Percentiles rank a stretch among this genome's conserved stretches.
Conservation (phyloP, 208 protist species). For the Leishmania gerbilli region DNA sequence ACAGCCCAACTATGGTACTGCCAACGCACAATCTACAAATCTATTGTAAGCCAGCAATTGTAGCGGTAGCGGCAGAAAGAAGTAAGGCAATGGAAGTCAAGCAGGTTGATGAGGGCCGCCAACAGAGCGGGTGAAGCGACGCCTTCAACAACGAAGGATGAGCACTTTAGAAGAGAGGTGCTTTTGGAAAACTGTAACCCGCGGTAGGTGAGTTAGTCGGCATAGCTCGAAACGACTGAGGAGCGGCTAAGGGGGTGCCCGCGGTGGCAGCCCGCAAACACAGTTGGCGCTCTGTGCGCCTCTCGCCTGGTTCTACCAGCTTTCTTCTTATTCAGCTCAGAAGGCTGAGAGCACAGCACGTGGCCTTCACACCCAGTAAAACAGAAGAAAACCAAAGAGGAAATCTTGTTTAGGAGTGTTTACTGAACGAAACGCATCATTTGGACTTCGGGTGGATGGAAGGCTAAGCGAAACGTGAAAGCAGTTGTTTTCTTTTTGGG, state of each 20-base stretch:
- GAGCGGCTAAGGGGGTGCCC: background rate
- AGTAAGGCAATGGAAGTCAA: background rate
- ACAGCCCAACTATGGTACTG: background rate
- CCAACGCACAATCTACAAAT: background rate
- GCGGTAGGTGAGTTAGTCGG: too few relatives aligned
- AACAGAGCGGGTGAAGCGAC: too few relatives aligned
- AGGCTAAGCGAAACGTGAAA: background rate
- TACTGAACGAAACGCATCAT: background rate
- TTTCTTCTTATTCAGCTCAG: conserved; percentile 1
- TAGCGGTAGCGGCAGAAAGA: background rate
- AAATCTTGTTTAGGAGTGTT: background rate
- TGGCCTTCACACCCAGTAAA: background rate
- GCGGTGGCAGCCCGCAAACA: background rate
- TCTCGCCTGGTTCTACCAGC: background rate
- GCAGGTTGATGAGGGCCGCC: background rate
- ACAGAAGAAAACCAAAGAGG: background rate
- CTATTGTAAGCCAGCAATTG: background rate
- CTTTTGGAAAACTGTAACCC: background rate
- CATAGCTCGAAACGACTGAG: background rate
- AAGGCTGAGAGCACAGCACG: background rate
- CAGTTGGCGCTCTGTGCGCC: background rate
- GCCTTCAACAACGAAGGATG: background rate
- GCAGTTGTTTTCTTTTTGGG: background rate
- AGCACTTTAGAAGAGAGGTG: background rate
- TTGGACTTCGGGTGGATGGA: background rate